These are phyloP conservation scores for Ceratonia siliqua DNA, from an alignment of 306 rosid species.

Conservation along the genomic window DNA sequence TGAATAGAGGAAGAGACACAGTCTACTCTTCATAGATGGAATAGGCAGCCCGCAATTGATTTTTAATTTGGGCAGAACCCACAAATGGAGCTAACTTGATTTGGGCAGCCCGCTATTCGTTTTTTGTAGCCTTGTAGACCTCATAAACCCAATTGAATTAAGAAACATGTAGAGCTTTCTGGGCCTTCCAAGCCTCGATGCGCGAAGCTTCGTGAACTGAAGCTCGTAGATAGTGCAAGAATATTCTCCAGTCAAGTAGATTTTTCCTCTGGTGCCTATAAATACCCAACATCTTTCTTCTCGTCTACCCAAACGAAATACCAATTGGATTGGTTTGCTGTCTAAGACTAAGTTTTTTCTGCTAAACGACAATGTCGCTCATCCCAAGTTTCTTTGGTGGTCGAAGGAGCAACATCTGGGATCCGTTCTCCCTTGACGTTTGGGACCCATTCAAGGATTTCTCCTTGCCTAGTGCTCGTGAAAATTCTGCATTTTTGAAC, in stretches of 20 bases:
- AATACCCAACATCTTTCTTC: background rate
- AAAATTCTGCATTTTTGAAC: background rate
- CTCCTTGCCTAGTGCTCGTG: background rate
- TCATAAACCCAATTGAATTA: background rate
- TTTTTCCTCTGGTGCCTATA: background rate
- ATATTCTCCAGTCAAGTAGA: background rate
- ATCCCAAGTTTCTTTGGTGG: background rate
- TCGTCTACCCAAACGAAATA: too few relatives aligned
- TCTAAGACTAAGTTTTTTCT: too few relatives aligned
- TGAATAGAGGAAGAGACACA: too few relatives aligned
- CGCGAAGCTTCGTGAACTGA: too few relatives aligned
- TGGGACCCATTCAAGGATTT: constrained; percentile 18
- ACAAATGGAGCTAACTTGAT: too few relatives aligned
- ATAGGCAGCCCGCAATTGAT: too few relatives aligned
- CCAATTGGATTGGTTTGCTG: too few relatives aligned
- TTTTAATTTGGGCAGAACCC: too few relatives aligned
- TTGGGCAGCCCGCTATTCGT: too few relatives aligned
- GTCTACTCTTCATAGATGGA: too few relatives aligned
- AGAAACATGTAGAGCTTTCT: background rate
- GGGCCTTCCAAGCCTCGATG: background rate
- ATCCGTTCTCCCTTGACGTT: background rate
- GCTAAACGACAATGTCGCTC: too few relatives aligned
- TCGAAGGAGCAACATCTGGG: background rate
- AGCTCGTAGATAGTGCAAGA: background rate
- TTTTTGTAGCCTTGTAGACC: background rate